Evolutionary conservation across 2,329 filamentous ascomycete species (phyloP).

Genomic region (Sarocladium kiliense): DNA sequence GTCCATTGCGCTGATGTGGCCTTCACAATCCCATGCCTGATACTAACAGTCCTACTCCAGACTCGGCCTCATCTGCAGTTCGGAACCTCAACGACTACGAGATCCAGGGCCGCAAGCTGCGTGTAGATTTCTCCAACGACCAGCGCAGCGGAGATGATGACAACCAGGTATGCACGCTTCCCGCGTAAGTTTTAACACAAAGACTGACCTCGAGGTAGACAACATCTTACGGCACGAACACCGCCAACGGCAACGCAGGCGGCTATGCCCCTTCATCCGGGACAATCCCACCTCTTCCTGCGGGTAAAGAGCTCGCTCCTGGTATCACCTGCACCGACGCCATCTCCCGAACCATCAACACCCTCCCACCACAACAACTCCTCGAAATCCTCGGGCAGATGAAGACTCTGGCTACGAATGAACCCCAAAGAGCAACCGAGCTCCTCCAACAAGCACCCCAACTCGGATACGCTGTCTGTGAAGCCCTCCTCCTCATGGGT

Average conservation of each 20-base stretch:
- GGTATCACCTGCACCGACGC: conserved; percentile 82
- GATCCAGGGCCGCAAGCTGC: conserved; percentile 87
- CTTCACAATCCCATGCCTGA: neutral
- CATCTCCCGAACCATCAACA: conserved; percentile 85
- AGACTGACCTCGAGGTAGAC: neutral
- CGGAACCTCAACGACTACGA: conserved; percentile 94
- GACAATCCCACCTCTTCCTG: conserved; percentile 72
- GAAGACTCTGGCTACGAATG: conserved; percentile 79
- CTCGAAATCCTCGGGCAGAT: conserved; percentile 92
- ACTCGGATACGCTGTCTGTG: conserved; percentile 90
- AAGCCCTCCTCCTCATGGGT: conserved; percentile 86
- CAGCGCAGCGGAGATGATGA: conserved; percentile 67
- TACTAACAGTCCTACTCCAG: conserved; percentile 25
- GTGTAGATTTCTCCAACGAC: conserved; percentile 95
- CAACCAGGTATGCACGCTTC: conserved; percentile 20
- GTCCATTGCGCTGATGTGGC: neutral
- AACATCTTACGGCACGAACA: neutral
- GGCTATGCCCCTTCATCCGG: conserved; percentile 33
- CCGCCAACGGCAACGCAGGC: conserved; percentile 26
- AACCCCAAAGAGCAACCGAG: conserved; percentile 79
- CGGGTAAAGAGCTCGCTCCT: conserved; percentile 77
- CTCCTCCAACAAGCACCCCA: conserved; percentile 86
- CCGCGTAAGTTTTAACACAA: neutral
- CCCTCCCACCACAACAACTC: conserved; percentile 80
- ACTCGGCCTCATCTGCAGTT: conserved; percentile 85